Percentiles rank a stretch among this genome's conserved stretches.
These are phyloP conservation scores for Ammopiptanthus mongolicus DNA, from an alignment of 306 rosid genomes.

Conservation along the genomic window DNA sequence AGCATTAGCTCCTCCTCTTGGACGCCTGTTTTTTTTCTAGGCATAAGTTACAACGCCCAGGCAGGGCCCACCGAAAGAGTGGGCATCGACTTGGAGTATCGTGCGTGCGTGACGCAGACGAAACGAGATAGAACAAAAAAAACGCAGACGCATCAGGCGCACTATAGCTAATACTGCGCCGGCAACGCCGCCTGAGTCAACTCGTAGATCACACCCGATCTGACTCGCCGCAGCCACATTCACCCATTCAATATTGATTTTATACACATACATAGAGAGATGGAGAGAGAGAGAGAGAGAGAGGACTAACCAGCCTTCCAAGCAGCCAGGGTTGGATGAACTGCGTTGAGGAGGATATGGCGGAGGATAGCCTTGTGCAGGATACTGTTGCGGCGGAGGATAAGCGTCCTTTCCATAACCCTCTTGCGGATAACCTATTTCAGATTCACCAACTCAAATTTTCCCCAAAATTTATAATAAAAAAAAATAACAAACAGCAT, in stretches of 20 bases:
- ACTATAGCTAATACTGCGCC: neutral
- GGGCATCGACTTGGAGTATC: neutral
- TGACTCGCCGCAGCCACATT: neutral
- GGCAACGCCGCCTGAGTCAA: conserved; percentile 4
- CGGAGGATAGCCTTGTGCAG: conserved; percentile 61
- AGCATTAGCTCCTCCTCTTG: no score
- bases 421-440: conserved; percentile 84
- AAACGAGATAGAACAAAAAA: neutral
- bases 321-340: conserved; percentile 30
- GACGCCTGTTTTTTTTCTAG: no score
- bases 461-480: neutral
- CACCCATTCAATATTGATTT: neutral
- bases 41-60: neutral
- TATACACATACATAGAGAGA: no score
- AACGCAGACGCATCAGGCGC: neutral
- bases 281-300: conserved; percentile 9
- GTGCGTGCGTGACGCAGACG: conserved; percentile 3
- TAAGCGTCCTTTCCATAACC: conserved; percentile 77
- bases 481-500: no score
- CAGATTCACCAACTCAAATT: neutral
- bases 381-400: conserved; percentile 59
- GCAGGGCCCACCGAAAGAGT: neutral
- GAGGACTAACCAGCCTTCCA: conserved; percentile 80
- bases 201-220: conserved; percentile 31
- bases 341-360: conserved; percentile 50